Percentiles rank a stretch among this genome's conserved stretches.
phyloP scores from a whole-genome alignment of 148 eudicot species.

The Linanthus parryae region DNA sequence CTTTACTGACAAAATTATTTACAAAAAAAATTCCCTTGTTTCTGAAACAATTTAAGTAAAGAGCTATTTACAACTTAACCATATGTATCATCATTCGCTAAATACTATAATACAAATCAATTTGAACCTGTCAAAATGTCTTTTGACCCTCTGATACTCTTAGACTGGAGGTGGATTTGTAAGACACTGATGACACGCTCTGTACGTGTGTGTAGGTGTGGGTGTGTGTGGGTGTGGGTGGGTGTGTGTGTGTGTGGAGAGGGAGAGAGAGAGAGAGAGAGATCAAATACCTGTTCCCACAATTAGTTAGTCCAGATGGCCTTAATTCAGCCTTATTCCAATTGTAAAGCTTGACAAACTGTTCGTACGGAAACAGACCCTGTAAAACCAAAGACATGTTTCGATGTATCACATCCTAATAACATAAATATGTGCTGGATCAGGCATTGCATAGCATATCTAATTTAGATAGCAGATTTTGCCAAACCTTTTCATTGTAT shows the following conservation, averaged over 20 bases:
- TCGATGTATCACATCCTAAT: conserved; percentile 6
- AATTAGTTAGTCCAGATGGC: conserved; percentile 68
- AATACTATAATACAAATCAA: too few species aligned
- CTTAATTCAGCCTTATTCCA: conserved; percentile 62
- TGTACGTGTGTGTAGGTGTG: too few species aligned
- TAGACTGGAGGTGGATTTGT: too few species aligned
- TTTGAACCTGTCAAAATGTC: too few species aligned
- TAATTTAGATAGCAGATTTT: too few species aligned
- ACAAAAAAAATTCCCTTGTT: too few species aligned
- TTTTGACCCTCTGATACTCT: too few species aligned
- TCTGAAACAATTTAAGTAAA: too few species aligned
- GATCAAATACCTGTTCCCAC: conserved; percentile 72
- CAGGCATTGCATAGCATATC: conserved; percentile 4
- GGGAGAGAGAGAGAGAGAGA: background rate
- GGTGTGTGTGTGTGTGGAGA: background rate
- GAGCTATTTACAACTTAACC: too few species aligned
- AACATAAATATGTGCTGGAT: conserved; percentile 1
- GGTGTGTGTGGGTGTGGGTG: too few species aligned
- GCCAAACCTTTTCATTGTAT: conserved; percentile 47
- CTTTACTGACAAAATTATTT: too few species aligned
- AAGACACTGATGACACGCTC: background rate
- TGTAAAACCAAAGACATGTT: conserved; percentile 25
- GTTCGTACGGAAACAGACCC: conserved; percentile 73
- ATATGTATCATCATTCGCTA: too few species aligned
- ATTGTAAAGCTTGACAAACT: conserved; percentile 75